Evolutionary conservation across 73 alveolate genomes (phyloP).

Genomic region (Paramecium pentaurelia): DNA sequence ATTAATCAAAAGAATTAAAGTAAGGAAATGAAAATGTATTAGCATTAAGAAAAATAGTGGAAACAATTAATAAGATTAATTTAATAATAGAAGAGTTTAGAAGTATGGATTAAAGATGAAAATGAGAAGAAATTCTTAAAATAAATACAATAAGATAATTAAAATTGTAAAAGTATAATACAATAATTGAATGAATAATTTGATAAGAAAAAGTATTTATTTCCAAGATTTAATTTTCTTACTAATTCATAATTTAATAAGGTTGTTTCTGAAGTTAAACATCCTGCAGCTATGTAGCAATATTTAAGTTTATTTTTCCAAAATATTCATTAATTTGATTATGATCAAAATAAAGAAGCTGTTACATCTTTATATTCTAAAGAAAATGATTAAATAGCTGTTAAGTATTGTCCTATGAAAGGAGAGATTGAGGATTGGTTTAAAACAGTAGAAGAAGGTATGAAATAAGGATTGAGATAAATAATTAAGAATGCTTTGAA

Average conservation of each 20-base stretch:
- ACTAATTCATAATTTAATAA: not conserved
- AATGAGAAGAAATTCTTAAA: not conserved
- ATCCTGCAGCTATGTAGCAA: not conserved
- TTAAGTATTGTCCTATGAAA: not conserved
- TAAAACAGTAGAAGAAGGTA: not conserved
- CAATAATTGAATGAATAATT: not conserved
- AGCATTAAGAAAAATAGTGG: not conserved
- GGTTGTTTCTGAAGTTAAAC: slow-evolving; percentile 11
- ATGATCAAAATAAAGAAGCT: not conserved
- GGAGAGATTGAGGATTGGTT: slow-evolving; percentile 10
- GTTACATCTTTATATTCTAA: not conserved
- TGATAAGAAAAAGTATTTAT: not conserved
- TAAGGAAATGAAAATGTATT: slow-evolving; percentile 8
- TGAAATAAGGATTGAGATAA: not conserved
- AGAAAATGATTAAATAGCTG: not conserved
- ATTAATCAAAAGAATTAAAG: not conserved
- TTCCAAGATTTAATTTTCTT: not conserved
- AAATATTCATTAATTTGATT: not conserved
- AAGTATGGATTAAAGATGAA: not conserved
- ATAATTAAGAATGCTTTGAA: not conserved
- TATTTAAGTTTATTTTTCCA: not conserved
- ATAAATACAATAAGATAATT: not conserved
- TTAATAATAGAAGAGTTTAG: not conserved
- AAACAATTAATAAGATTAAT: not conserved
- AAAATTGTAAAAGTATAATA: not conserved